Evolutionary conservation across 2,329 filamentous ascomycete genomes (phyloP).

Genomic region (Stachybotrys echinatus): DNA sequence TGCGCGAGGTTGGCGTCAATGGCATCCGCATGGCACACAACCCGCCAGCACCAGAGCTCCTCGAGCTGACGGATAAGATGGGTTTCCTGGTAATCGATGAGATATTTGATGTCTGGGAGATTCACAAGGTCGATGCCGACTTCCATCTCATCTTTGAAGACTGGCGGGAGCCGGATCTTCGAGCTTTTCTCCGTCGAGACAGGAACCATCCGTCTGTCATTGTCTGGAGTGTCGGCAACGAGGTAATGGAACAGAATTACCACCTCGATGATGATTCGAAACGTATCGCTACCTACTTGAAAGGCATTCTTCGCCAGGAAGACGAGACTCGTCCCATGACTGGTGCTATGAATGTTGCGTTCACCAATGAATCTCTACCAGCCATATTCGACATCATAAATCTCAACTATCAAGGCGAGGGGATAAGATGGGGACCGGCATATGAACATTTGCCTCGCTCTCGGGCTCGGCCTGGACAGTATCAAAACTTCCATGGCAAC

Average conservation of each 20-base stretch:
- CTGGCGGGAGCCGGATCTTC: constrained; percentile 48
- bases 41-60: constrained; percentile 43
- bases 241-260: constrained; percentile 41
- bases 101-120: constrained; percentile 47
- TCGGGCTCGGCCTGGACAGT: constrained; percentile 20
- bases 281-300: constrained; percentile 25
- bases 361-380: constrained; percentile 27
- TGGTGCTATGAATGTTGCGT: constrained; percentile 40
- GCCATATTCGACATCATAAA: constrained; percentile 39
- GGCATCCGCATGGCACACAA: constrained; percentile 48
- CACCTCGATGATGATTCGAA: constrained; percentile 19
- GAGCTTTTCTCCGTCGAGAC: constrained; percentile 46
- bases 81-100: constrained; percentile 49
- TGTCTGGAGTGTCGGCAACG: constrained; percentile 50
- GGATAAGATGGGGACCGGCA: constrained; percentile 24
- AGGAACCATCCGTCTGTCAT: constrained; percentile 49
- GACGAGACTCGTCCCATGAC: constrained; percentile 41
- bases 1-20: constrained; percentile 44
- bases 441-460: constrained; percentile 24
- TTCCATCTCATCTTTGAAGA: constrained; percentile 46
- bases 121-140: constrained; percentile 40
- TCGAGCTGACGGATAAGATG: constrained; percentile 42
- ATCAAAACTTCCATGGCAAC: constrained; percentile 34
- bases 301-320: constrained; percentile 37
- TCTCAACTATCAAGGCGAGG: constrained; percentile 52